Percentiles rank a stretch among this genome's conserved stretches.
These are phyloP conservation scores for Ascochyta lentis DNA, from an alignment of 2,329 filamentous ascomycete genomes.

Conservation along the genomic window DNA sequence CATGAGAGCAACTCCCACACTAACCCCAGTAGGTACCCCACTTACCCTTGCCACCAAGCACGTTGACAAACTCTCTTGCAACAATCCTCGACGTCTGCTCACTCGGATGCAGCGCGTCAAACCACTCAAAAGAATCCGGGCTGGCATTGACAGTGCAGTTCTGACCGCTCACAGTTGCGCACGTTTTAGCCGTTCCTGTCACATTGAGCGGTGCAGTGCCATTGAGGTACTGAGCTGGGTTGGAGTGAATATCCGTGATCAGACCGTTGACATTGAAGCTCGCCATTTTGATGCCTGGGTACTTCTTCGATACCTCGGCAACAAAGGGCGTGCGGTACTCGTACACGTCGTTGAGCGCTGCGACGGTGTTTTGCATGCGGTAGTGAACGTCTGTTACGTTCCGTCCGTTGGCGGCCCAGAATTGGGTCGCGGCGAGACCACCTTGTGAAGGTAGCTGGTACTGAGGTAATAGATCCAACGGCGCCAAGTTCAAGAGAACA, in stretches of 20 bases:
- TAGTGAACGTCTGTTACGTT: slow-evolving; percentile 60
- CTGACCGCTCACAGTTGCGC: slow-evolving; percentile 48
- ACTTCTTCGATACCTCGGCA: slow-evolving; percentile 49
- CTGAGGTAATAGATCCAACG: slow-evolving; percentile 70
- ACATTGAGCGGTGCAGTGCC: slow-evolving; percentile 68
- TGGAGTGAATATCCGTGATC: slow-evolving; percentile 68
- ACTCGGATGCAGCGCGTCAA: slow-evolving; percentile 75
- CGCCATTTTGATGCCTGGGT: slow-evolving; percentile 65
- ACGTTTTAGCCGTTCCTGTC: slow-evolving; percentile 64
- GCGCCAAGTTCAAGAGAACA: slow-evolving; percentile 72
- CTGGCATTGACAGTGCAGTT: slow-evolving; percentile 46
- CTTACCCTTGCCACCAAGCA: slow-evolving; percentile 58
- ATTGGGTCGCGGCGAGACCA: slow-evolving; percentile 54
- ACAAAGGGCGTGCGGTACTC: slow-evolving; percentile 57
- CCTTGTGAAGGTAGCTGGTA: slow-evolving; percentile 63
- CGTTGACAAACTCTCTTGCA: slow-evolving; percentile 62
- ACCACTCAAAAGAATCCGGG: slow-evolving; percentile 72
- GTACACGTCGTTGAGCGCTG: slow-evolving; percentile 59
- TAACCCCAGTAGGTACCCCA: slow-evolving; percentile 55
- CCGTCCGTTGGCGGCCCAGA: slow-evolving; percentile 55
- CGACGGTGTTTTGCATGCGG: slow-evolving; percentile 61
- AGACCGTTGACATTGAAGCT: slow-evolving; percentile 70
- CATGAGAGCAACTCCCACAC: not conserved
- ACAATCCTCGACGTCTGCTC: slow-evolving; percentile 66
- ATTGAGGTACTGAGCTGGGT: slow-evolving; percentile 68